These are phyloP conservation scores for Linderniella brevidens DNA, from an alignment of 257 asterid species.

Conservation along the genomic window DNA sequence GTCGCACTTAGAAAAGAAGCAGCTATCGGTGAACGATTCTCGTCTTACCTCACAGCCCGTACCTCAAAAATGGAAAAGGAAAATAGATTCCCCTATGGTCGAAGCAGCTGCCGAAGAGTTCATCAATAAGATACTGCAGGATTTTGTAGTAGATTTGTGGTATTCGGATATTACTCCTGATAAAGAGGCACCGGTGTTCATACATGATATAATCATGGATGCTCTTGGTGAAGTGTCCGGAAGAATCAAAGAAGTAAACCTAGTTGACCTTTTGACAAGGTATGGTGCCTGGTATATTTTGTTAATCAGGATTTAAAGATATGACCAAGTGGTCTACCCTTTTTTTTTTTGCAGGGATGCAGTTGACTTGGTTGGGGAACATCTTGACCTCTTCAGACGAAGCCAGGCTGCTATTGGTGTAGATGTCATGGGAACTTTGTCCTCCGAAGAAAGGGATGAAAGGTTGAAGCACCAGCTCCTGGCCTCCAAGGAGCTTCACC, in stretches of 20 bases:
- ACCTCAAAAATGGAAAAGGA: conserved; percentile 80
- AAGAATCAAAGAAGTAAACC: conserved; percentile 75
- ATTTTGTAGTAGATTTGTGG: conserved; percentile 85
- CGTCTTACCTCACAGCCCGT: conserved; percentile 53
- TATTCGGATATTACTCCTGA: conserved; percentile 87
- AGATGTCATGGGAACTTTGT: conserved; percentile 92
- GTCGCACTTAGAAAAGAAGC: conserved; percentile 81
- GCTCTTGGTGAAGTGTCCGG: conserved; percentile 81
- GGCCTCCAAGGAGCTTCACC: conserved; percentile 88
- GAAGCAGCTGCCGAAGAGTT: conserved; percentile 83
- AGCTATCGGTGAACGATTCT: conserved; percentile 70
- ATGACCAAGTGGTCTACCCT: too few relatives aligned
- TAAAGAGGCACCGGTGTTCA: conserved; percentile 72
- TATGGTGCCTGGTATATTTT: conserved; percentile 13
- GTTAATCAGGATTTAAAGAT: not conserved
- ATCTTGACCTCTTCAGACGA: conserved; percentile 84
- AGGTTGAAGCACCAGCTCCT: conserved; percentile 82
- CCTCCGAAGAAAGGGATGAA: conserved; percentile 97
- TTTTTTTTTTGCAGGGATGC: conserved; percentile 40
- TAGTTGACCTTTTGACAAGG: conserved; percentile 88
- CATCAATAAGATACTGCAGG: conserved; percentile 59
- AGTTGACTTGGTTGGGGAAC: conserved; percentile 75
- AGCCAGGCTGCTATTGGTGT: conserved; percentile 81
- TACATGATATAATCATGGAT: conserved; percentile 62
- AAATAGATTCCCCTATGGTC: conserved; percentile 66